phyloP scores from a whole-genome alignment of 106 monocot species.

The Dendrobium huoshanense region DNA sequence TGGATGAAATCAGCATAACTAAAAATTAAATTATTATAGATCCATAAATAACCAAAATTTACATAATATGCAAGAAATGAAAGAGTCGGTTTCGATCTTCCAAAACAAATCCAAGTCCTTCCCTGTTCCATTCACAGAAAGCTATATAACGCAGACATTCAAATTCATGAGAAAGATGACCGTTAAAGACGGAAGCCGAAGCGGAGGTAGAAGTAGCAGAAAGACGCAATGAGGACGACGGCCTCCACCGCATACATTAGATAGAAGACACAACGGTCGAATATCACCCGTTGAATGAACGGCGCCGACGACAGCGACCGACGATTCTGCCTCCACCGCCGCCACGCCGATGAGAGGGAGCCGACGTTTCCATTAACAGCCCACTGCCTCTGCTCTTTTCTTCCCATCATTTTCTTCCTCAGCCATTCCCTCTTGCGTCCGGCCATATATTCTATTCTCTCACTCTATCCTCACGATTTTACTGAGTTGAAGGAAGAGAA shows the following conservation, averaged over 20 bases:
- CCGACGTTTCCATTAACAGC: not conserved
- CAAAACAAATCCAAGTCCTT: too few relatives aligned
- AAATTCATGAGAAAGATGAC: not conserved
- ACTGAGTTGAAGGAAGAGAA: too few relatives aligned
- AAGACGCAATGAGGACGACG: constrained; percentile 1
- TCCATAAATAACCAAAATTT: too few relatives aligned
- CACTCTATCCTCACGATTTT: not conserved
- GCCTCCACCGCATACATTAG: constrained; percentile 3
- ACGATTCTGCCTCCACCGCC: not conserved
- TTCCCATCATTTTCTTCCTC: constrained; percentile 7
- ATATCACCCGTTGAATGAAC: not conserved
- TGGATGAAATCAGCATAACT: too few relatives aligned
- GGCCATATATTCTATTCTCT: not conserved
- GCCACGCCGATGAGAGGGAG: not conserved
- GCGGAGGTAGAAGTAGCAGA: constrained; percentile 8
- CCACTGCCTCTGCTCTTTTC: not conserved
- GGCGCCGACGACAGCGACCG: not conserved
- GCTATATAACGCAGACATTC: too few relatives aligned
- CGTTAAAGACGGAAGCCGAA: constrained; percentile 3
- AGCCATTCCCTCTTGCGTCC: constrained; percentile 1
- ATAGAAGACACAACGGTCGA: not conserved
- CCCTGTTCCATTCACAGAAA: too few relatives aligned
- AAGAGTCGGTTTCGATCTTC: too few relatives aligned
- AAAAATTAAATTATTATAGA: too few relatives aligned
- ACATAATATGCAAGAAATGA: too few relatives aligned